Evolutionary conservation across 495 filamentous ascomycete genomes (phyloP).

Genomic region (Daldinia loculata): DNA sequence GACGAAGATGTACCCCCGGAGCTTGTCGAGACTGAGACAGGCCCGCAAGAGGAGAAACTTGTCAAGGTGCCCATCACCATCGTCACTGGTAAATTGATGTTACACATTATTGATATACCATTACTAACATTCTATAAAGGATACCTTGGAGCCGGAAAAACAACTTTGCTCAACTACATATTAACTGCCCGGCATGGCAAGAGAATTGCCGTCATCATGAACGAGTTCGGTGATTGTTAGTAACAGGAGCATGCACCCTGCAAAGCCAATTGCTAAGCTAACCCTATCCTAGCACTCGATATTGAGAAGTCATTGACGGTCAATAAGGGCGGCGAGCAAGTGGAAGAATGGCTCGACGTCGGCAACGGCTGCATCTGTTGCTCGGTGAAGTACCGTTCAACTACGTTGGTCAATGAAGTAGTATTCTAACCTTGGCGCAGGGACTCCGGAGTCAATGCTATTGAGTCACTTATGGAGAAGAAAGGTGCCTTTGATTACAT

Average conservation of each 20-base stretch:
- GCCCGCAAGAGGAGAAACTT: slow-evolving; percentile 56
- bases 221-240: slow-evolving; percentile 97
- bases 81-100: slow-evolving; percentile 74
- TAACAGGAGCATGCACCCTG: background rate
- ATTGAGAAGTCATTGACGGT: slow-evolving; percentile 94
- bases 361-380: slow-evolving; percentile 98
- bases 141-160: slow-evolving; percentile 95
- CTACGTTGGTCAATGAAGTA: background rate
- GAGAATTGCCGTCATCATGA: slow-evolving; percentile 96
- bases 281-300: slow-evolving; percentile 71
- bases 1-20: slow-evolving; percentile 79
- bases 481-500: slow-evolving; percentile 97
- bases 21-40: slow-evolving; percentile 66
- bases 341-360: slow-evolving; percentile 94
- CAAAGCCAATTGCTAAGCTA: slow-evolving; percentile 17
- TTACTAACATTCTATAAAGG: slow-evolving; percentile 49
- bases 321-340: slow-evolving; percentile 82
- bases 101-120: slow-evolving; percentile 2
- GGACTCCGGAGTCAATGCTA: slow-evolving; percentile 89
- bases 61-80: slow-evolving; percentile 92
- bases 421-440: slow-evolving; percentile 52
- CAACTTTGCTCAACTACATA: slow-evolving; percentile 94
- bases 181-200: slow-evolving; percentile 93
- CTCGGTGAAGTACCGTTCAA: slow-evolving; percentile 80
- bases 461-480: slow-evolving; percentile 95